Evolutionary conservation across 805 yeast species (phyloP), one percentile per base, ranked within the genome.

Genomic region (Candida silvatica): DNA sequence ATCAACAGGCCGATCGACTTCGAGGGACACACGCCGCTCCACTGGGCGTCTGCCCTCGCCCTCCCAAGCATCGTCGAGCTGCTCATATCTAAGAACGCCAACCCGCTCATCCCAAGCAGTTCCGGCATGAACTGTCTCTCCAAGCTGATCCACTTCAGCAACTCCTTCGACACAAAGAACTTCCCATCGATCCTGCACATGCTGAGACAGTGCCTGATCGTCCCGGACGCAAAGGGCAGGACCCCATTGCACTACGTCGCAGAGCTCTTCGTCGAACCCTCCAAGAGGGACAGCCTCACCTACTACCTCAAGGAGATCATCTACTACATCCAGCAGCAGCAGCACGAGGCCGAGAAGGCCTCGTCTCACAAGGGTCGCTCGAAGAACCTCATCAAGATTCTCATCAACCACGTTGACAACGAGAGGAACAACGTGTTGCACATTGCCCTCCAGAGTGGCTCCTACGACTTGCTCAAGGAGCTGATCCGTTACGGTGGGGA

Each of bases 381-480:
- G 33, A 61, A 61, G 32, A 60, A 66, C 16, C 47, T 76, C 33
- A 66, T 78, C 29, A 69, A 71, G 33, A 71, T 77, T 43, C 62
- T 81, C 27, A 51, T 81, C 20, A 82, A 85, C 49, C 87, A 79
- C 46, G 84, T 75, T 50, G 97, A 92, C 56, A 67, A 66, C 17
- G 68, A 76, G 40, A 97, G 97, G 4, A 85, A 87, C 46, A 85
- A 96, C 0, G 85, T 94, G 5, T 60, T 87, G 32, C 94, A 86
- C 48, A 62, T 90, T 30, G 87, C 95, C 0, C 73, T 76, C 12
- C 65, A 74, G 25, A 60, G 73, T 6, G 69, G 71, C 3, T 71
- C 79, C 34, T 54, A 67, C 11, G 54, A 56, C 23, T 56, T 75
- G 20, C 59, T 65, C 19, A 59, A 61, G 24, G 55, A 62, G 15